These are phyloP conservation scores for Pichia insulana DNA, from an alignment of 805 yeast species.

Conservation along the genomic window DNA sequence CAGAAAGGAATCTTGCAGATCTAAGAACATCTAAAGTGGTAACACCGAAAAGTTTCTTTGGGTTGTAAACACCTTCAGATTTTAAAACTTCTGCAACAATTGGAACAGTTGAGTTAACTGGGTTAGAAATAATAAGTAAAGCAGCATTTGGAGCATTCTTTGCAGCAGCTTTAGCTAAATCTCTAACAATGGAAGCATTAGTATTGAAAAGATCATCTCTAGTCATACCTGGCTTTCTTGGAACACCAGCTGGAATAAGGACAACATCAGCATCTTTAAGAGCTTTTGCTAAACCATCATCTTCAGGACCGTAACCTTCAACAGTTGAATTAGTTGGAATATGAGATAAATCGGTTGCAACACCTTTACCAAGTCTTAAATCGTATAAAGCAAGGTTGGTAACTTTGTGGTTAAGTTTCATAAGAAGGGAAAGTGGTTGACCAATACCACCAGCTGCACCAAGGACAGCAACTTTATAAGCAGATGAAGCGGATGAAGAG, in stretches of 20 bases:
- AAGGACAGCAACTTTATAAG: conserved; percentile 71
- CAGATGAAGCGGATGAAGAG: conserved; percentile 55
- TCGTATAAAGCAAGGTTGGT: conserved; percentile 82
- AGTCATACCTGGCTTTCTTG: conserved; percentile 98
- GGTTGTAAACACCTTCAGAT: conserved; percentile 80
- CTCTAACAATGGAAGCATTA: conserved; percentile 92
- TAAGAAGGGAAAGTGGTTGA: conserved; percentile 72
- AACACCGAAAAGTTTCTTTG: conserved; percentile 89
- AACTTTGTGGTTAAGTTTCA: conserved; percentile 84
- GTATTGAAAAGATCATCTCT: conserved; percentile 95
- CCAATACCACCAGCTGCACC: conserved; percentile 97
- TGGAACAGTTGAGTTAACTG: conserved; percentile 96
- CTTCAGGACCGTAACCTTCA: conserved; percentile 77
- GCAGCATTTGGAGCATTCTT: conserved; percentile 80
- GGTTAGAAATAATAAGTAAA: conserved; percentile 79
- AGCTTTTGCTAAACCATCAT: conserved; percentile 57
- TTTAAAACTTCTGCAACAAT: conserved; percentile 90
- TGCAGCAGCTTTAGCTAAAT: conserved; percentile 79
- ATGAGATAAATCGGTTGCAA: conserved; percentile 92
- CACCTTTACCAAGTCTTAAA: conserved; percentile 90
- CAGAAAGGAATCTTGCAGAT: conserved; percentile 75
- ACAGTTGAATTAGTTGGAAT: conserved; percentile 88
- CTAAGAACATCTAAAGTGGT: conserved; percentile 90
- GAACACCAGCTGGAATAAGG: conserved; percentile 95
- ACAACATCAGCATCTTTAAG: conserved; percentile 76